phyloP scores from a whole-genome alignment of 2,329 filamentous ascomycete species.

The Simplicillium sp. region DNA sequence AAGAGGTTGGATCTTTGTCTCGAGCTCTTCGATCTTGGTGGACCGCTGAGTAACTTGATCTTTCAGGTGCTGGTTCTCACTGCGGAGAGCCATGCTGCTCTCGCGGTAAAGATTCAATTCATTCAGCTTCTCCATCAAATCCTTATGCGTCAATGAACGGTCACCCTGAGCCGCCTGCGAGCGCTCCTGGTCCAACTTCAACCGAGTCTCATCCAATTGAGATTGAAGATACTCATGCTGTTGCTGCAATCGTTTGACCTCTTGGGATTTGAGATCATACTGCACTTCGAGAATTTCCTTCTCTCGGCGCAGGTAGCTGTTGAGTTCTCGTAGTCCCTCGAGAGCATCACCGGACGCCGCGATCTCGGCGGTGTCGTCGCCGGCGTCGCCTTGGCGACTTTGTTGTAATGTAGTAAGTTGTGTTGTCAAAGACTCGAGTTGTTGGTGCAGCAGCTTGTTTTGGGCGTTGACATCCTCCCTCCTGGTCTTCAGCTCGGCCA shows the following conservation, averaged over 20 bases:
- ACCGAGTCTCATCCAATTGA: slow-evolving; percentile 78
- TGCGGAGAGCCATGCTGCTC: slow-evolving; percentile 83
- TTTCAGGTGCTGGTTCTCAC: slow-evolving; percentile 73
- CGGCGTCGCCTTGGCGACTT: slow-evolving; percentile 48
- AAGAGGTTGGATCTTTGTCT: slow-evolving; percentile 69
- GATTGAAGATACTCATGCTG: slow-evolving; percentile 80
- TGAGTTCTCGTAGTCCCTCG: slow-evolving; percentile 80
- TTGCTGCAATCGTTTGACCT: slow-evolving; percentile 80
- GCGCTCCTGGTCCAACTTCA: slow-evolving; percentile 87
- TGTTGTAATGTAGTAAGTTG: slow-evolving; percentile 77
- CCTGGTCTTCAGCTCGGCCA: slow-evolving; percentile 66
- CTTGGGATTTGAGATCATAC: slow-evolving; percentile 79
- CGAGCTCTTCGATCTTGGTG: slow-evolving; percentile 64
- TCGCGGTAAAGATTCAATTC: slow-evolving; percentile 94
- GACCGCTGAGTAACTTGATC: slow-evolving; percentile 66
- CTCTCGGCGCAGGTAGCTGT: slow-evolving; percentile 83
- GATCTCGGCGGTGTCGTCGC: slow-evolving; percentile 43
- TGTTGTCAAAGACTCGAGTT: slow-evolving; percentile 71
- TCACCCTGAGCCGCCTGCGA: slow-evolving; percentile 65
- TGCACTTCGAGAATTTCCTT: slow-evolving; percentile 99
- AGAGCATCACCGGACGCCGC: slow-evolving; percentile 48
- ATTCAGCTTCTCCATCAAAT: slow-evolving; percentile 88
- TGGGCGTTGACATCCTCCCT: slow-evolving; percentile 80
- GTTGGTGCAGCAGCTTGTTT: slow-evolving; percentile 82
- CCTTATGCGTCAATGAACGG: slow-evolving; percentile 71